Base-by-base conservation (phyloP, 73 alveolate genomes). In the Urostyla sp. region DNA sequence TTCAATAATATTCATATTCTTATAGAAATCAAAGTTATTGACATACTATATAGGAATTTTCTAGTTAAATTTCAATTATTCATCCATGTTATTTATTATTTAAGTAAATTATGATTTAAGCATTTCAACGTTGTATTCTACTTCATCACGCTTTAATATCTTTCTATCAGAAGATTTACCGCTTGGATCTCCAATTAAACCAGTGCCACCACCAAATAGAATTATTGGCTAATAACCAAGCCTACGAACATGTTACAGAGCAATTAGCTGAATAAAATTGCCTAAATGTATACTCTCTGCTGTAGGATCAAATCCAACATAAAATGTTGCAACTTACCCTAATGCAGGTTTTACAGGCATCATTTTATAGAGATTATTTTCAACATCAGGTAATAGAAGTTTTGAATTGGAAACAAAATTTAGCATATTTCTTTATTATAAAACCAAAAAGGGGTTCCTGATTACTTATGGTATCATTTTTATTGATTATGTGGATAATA, bases 191-290 rank as follows among this genome's bases (percentile, higher is more conserved):
- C 92, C 92, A 18, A 84, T 84, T 28, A 84, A 55, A 35, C 87
- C 92, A 26, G 92, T 84, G 7, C 88, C 92, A 0, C 92, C 92
- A 24, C 92, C 92, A 26, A 75, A 50, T 6, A 84, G 58, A 10
- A 60, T 24, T 15, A 84, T 84, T 0, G 92, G 92, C 23, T 30
- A 34, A 60, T 54, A 75, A 3, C 92, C 92, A 28, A 74, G 88
- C 58, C 48, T 18, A 31, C 75, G 49, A 24, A 84, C 44, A 59
- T 84, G 92, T 32, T 56, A 10, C 20, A 84, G 48, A 0, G 75
- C 35, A 5, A 59, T 15, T 8, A 84, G 56, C 44, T 61, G 66
- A 16, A 75, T 34, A 45, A 43, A 48, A 55, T 74, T 84, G 23
- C 92, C 92, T 1, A 84, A 54, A 53, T 84, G 92, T 0, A 84